Evolutionary conservation across 1,284 basidiomycete species (phyloP).

Genomic region (Trichosporon sp.): DNA sequence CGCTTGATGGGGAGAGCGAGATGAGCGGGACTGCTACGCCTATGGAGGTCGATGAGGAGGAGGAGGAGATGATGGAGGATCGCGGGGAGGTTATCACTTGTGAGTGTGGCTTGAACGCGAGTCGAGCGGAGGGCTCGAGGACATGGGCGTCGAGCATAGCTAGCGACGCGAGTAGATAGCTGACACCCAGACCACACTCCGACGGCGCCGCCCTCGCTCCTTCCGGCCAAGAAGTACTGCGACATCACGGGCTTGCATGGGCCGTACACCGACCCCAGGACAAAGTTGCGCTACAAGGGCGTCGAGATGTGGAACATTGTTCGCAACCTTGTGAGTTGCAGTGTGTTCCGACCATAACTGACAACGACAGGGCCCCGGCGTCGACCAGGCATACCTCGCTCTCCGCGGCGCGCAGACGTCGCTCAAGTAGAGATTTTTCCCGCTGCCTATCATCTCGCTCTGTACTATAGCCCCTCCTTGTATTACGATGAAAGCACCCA

Average conservation of each 20-base stretch:
- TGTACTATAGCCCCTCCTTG: background rate
- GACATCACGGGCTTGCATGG: constrained; percentile 52
- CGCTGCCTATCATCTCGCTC: no score
- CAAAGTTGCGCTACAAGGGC: constrained; percentile 47
- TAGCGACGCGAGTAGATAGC: background rate
- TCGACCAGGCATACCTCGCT: constrained; percentile 46
- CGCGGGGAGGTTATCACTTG: constrained; percentile 45
- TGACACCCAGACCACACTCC: constrained; percentile 42
- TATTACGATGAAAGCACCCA: background rate
- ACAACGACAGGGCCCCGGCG: constrained; percentile 42
- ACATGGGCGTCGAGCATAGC: no score
- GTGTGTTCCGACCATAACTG: background rate
- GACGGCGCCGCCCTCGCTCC: constrained; percentile 43
- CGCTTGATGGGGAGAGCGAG: constrained; percentile 18
- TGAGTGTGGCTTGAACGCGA: constrained; percentile 22
- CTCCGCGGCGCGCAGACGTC: constrained; percentile 44
- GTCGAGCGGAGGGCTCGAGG: background rate
- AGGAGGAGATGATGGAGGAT: constrained; percentile 11
- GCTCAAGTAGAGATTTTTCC: constrained; percentile 43
- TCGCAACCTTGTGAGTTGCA: constrained; percentile 41
- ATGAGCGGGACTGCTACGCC: constrained; percentile 16
- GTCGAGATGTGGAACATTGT: constrained; percentile 48
- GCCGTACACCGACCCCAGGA: constrained; percentile 47
- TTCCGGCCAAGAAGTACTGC: constrained; percentile 52
- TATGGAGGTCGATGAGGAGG: constrained; percentile 8